Percentiles rank a stretch among this genome's conserved stretches.
Conservation (phyloP, 495 filamentous ascomycete species). For the Aspergillus hancockii region DNA sequence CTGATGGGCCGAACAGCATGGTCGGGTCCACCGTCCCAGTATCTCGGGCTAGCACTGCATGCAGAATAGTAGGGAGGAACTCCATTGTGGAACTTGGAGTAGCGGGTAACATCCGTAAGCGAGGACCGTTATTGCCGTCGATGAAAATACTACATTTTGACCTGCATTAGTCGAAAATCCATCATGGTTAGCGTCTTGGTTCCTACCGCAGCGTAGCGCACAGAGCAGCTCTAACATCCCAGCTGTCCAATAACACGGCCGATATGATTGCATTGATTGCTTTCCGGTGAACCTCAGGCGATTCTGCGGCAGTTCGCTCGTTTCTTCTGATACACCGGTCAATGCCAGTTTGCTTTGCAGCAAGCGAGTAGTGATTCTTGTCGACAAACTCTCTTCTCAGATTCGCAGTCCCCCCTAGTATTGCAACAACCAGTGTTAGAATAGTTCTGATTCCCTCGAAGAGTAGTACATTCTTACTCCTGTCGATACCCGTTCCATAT, state of each 20-base stretch:
- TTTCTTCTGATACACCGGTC: conserved; percentile 4
- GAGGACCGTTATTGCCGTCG: no score
- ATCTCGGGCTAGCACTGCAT: no score
- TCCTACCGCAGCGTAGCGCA: not conserved
- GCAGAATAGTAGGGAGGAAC: no score
- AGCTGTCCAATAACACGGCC: conserved; percentile 8
- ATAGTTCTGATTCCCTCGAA: no score
- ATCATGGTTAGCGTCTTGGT: no score
- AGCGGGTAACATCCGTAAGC: no score
- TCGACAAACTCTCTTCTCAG: not conserved
- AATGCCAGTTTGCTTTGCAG: conserved; percentile 9
- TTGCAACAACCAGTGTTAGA: no score
- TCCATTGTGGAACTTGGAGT: no score
- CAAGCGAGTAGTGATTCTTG: not conserved
- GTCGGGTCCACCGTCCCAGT: no score
- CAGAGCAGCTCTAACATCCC: not conserved
- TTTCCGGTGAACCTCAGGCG: conserved; percentile 4
- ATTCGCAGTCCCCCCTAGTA: not conserved
- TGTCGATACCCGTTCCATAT: not conserved
- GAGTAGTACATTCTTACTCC: not conserved
- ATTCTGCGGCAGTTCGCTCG: not conserved
- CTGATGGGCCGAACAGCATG: no score
- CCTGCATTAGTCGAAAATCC: no score
- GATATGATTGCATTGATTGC: conserved; percentile 11
- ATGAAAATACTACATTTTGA: no score